Base-by-base conservation (phyloP, 2,329 filamentous ascomycete genomes). In the Intubia oerlemansii region DNA sequence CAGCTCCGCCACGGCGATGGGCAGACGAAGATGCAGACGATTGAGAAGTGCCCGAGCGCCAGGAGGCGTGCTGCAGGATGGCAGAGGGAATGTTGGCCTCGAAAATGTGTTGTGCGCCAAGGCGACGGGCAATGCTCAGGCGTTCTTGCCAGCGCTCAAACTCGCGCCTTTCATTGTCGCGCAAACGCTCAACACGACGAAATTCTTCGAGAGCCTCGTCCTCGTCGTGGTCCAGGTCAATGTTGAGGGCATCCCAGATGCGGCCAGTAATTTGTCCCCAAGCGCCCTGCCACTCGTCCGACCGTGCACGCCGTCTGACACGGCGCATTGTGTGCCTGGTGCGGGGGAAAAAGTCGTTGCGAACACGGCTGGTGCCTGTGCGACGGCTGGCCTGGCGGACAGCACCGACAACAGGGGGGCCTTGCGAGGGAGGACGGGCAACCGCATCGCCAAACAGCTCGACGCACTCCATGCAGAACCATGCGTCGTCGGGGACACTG, bases 401-500 rank as follows among this genome's bases (percentile, higher is more conserved):
- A 10, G 22, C 24, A 17, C 41, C 39, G 10, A 38, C 39, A 4
- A 43, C 41, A 11, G 41, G 38, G 21, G 41, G 33, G 25, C 39
- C 35, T 9, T 37, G 35, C 11, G 48, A 45, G 2, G 39, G 38
- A 12, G 51, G 8, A 20, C 19, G 44, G 25, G 44, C 42, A 25
- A 50, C 37, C 25, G 53, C 51, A 5, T 44, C 45, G 13, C 47
- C 49, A 7, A 64, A 53, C 15, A 62, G 46, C 36, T 65, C 60
- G 36, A 58, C 49, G 50, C 88, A 98, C 41, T 77, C 70, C 50
- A 88, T 72, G 54, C 88, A 98, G 48, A 85, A 92, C 84, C 85
- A 98, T 38, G 72, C 59, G 17, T 77, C 78, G 17, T 62, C 53
- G 14, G 84, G 82, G 32, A 91, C 67, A 30, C 60, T 54, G 34